Percentiles rank a stretch among this genome's conserved stretches.
Evolutionary conservation across 805 yeast species (phyloP).

Genomic region (Cyberlindnera veronae): DNA sequence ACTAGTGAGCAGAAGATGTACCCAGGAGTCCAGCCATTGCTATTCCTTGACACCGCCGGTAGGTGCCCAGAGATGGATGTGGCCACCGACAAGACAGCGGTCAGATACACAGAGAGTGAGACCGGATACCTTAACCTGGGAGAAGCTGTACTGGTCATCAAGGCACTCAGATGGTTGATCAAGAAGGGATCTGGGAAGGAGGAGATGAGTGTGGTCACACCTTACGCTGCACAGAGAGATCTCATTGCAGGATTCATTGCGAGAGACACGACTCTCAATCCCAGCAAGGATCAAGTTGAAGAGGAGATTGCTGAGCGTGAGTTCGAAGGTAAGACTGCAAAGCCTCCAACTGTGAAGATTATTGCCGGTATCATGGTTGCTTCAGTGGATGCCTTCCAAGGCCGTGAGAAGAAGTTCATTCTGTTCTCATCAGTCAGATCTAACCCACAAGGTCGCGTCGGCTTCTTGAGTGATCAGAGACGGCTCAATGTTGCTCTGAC

Average conservation of each 20-base stretch:
- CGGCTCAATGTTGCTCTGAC: constrained; percentile 76
- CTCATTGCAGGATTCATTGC: constrained; percentile 47
- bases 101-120: no score
- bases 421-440: constrained; percentile 74
- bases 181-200: constrained; percentile 39
- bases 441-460: constrained; percentile 47
- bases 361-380: constrained; percentile 45
- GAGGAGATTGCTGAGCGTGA: background rate
- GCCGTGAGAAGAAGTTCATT: constrained; percentile 77
- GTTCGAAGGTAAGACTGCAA: no score
- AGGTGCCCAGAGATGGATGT: background rate
- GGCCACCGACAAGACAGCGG: background rate
- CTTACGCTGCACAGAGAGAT: constrained; percentile 71
- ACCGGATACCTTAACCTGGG: no score
- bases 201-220: constrained; percentile 65
- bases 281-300: background rate
- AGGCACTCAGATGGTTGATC: background rate
- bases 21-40: background rate
- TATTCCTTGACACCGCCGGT: background rate
- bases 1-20: constrained; percentile 44
- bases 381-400: constrained; percentile 83
- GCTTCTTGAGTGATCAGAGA: constrained; percentile 58
- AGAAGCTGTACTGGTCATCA: constrained; percentile 50
- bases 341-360: constrained; percentile 26
- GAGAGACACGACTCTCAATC: constrained; percentile 34